These are phyloP conservation scores for Tylopilus balloui DNA, from an alignment of 768 basidiomycete genomes.

Conservation along the genomic window DNA sequence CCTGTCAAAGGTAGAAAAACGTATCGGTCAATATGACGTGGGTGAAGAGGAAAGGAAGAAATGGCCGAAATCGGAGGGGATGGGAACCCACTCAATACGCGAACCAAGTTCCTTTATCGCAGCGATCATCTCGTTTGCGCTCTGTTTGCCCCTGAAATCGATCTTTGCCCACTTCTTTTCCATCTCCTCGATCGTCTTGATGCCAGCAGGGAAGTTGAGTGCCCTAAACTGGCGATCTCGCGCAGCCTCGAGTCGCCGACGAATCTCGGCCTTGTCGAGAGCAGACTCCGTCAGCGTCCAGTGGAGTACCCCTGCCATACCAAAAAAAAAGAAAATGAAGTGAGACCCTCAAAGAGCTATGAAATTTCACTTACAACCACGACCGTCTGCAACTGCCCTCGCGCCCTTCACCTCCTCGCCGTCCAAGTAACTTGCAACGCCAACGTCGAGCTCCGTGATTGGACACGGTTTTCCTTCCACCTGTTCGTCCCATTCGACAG, in stretches of 20 bases:
- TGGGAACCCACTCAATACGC: conserved; percentile 3
- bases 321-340: conserved; percentile 2
- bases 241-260: conserved; percentile 30
- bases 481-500: conserved; percentile 42
- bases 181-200: conserved; percentile 30
- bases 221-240: conserved; percentile 44
- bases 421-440: conserved; percentile 42
- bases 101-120: not conserved
- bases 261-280: conserved; percentile 34
- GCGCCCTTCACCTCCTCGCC: conserved; percentile 37
- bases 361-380: conserved; percentile 14
- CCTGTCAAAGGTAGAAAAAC: not conserved
- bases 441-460: conserved; percentile 57
- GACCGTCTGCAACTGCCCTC: conserved; percentile 26
- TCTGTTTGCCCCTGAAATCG: conserved; percentile 24
- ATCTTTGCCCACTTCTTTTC: conserved; percentile 29
- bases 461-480: conserved; percentile 35
- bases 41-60: not conserved
- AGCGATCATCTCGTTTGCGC: not conserved
- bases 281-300: conserved; percentile 50
- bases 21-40: not conserved
- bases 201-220: conserved; percentile 47
- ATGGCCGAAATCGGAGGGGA: too few species aligned
- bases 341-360: not conserved
- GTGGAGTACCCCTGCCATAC: conserved; percentile 54